Base-by-base conservation (phyloP, 176 grass and related monocot genomes). In the Oropetium thomaeum region DNA sequence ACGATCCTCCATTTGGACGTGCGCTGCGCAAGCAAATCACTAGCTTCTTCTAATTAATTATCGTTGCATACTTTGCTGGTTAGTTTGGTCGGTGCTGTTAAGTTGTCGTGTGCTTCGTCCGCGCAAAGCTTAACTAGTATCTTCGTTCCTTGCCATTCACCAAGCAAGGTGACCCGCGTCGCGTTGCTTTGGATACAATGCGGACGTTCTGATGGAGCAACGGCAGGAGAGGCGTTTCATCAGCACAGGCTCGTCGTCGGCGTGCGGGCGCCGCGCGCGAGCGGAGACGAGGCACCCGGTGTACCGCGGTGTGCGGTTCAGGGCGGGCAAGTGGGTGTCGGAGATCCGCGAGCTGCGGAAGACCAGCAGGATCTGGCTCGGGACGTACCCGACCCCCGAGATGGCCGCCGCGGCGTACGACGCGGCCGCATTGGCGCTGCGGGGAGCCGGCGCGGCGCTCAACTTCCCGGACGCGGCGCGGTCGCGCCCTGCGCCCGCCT, bases 351-450 rank as follows among this genome's bases (percentile, higher is more conserved):
- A 96, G 79, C 92, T 81, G 8, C 62, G 92, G 34, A 92, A 87
- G 66, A 30, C 89, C 38, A 90, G 16, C 75, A 83, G 93, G 74
- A 96, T 96, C 35, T 92, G 93, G 93, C 89, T 92, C 22, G 93
- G 87, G 31, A 96, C 93, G 37, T 92, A 92, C 76, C 55, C 79
- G 42, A 67, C 82, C 38, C 81, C 93, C 0, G 93, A 96, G 93
- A 96, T 96, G 93, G 93, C 93, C 8, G 89, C 93, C 1, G 84
- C 86, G 2, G 89, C 93, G 1, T 90, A 96, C 74, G 93, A 96
- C 45, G 89, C 74, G 1, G 93, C 89, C 12, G 89, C 93, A 58
- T 72, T 88, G 70, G 85, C 89, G 43, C 70, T 96, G 54, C 87
- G 89, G 11, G 93, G 93, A 64, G 25, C 59, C 22, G 89, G 71